Base-by-base conservation (phyloP, 2,329 filamentous ascomycete genomes). In the Xylaria sp. region DNA sequence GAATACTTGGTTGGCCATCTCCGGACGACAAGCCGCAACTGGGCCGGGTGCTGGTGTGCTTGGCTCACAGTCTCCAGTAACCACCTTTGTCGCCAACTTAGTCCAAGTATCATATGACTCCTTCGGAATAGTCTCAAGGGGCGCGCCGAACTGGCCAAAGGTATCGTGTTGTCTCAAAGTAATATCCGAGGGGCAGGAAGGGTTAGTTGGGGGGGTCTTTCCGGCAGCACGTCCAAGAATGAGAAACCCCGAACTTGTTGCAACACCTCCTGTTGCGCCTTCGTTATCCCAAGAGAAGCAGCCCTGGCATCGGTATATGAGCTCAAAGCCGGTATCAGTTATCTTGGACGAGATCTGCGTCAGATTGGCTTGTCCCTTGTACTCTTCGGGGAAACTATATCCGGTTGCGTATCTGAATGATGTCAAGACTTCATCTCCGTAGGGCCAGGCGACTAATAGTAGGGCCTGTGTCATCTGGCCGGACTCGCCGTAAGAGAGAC, bases 291-390 rank as follows among this genome's bases (percentile, higher is more conserved):
- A 87, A 1, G 79, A 71, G 53, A 85, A 79, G 71, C 85, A 87
- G 63, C 80, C 80, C 67, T 87, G 72, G 74, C 88, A 91, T 49
- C 85, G 81, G 76, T 89, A 91, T 25, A 89, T 81, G 51, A 90
- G 70, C 58, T 85, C 83, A 72, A 85, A 91, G 63, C 83, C 78
- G 21, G 82, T 85, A 13, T 79, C 80, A 62, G 83, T 87, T 60
- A 90, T 78, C 25, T 77, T 81, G 9, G 83, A 82, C 13, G 82
- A 84, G 63, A 90, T 84, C 68, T 87, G 82, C 0, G 84, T 88
- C 19, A 90, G 70, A 33, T 81, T 87, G 10, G 88, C 87, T 64
- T 85, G 80, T 56, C 89, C 89, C 2, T 78, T 79, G 73, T 90
- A 90, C 35, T 83, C 71, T 1, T 78, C 79, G 0, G 88, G 88